Evolutionary conservation across 2,329 filamentous ascomycete genomes (phyloP), one percentile per base, ranked within the genome.

Genomic region (Diplodia intermedia): DNA sequence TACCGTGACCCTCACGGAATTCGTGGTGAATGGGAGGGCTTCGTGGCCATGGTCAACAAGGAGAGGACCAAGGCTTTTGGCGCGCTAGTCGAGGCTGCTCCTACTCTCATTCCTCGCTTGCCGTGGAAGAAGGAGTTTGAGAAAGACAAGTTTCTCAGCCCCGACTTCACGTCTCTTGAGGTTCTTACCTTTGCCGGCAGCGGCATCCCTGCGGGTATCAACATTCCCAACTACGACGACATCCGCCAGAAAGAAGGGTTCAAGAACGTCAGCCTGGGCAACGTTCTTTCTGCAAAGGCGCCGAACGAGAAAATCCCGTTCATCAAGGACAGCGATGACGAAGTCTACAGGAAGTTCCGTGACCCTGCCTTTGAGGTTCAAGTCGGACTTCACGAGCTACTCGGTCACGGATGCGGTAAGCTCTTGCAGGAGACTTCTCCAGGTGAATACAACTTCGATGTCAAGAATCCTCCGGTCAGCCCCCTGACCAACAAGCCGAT

Each of bases 81-180:
- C 8, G 90, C 91, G 72, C 87, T 98, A 1, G 95, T 98, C 4
- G 86, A 89, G 23, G 89, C 89, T 31, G 94, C 95, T 0, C 91
- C 93, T 12, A 83, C 84, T 55, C 89, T 97, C 76, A 97, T 99
- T 63, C 92, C 93, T 7, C 88, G 96, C 70, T 83, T 99, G 15
- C 95, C 95, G 0, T 99, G 95, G 95, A 83, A 85, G 43, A 86
- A 87, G 56, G 91, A 92, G 0, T 99, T 98, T 72, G 95, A 99
- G 78, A 98, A 98, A 80, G 94, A 97, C 82, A 93, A 91, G 75
- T 99, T 99, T 80, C 81, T 97, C 43, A 94, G 92, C 65, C 95
- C 95, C 0, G 95, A 99, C 78, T 99, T 99, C 76, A 98, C 95
- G 0, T 95, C 91, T 11, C 85, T 98, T 1, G 95, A 99, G 78